Conservation (phyloP, 2,329 filamentous ascomycete genomes). For the Xylariales sp. region DNA sequence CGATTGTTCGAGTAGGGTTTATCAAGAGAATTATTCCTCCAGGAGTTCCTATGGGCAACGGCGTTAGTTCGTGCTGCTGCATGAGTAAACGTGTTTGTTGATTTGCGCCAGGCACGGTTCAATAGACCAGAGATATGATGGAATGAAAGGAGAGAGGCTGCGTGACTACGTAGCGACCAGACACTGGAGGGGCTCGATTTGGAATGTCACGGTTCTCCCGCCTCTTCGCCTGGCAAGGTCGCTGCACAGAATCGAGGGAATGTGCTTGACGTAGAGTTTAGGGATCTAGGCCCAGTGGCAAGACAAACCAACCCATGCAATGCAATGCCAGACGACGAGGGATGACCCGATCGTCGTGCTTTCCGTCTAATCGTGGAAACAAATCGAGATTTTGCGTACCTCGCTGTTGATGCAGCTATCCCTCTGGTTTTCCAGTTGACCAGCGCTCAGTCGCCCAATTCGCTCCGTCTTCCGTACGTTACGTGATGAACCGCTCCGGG, state of each 20-base stretch:
- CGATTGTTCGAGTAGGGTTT: no score
- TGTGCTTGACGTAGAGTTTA: conserved; percentile 17
- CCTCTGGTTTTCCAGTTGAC: no score
- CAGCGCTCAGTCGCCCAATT: no score
- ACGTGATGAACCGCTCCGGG: not conserved
- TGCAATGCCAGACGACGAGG: conserved; percentile 1
- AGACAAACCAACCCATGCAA: conserved; percentile 9
- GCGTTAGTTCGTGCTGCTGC: not conserved
- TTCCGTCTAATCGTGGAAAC: no score
- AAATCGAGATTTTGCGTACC: not conserved
- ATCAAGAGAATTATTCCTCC: not conserved
- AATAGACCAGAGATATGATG: conserved; percentile 18
- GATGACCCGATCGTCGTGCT: no score
- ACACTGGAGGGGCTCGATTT: conserved; percentile 18
- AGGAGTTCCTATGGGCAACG: not conserved
- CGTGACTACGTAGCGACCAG: conserved; percentile 17
- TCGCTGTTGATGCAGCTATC: not conserved
- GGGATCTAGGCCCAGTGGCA: conserved; percentile 15
- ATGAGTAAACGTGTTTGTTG: conserved; percentile 15
- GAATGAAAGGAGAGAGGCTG: conserved; percentile 27
- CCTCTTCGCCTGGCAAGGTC: conserved; percentile 3
- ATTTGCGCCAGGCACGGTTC: conserved; percentile 15
- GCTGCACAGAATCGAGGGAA: conserved; percentile 16
- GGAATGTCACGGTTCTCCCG: conserved; percentile 24
- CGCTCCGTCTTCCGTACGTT: no score